Evolutionary conservation across 306 rosid species (phyloP).

Genomic region (Prunus mira): DNA sequence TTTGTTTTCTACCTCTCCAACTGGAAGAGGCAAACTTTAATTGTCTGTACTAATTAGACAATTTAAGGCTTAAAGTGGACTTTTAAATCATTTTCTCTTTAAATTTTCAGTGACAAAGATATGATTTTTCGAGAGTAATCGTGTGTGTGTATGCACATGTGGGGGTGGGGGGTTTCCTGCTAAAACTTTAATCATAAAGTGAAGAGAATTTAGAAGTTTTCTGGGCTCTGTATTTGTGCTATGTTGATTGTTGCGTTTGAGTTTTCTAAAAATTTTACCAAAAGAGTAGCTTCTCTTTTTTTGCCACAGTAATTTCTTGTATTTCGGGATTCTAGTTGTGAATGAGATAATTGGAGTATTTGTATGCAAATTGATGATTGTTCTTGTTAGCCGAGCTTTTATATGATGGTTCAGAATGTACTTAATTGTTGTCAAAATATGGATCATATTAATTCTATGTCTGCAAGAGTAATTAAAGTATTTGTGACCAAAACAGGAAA

Average conservation of each 20-base stretch:
- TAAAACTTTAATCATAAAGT: neutral
- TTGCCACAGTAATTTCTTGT: neutral
- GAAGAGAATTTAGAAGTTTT: neutral
- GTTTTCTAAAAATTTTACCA: neutral
- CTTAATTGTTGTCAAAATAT: neutral
- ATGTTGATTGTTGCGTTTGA: neutral
- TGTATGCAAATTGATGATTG: neutral
- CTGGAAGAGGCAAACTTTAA: too few relatives aligned
- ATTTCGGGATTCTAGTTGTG: neutral
- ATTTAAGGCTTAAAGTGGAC: too few relatives aligned
- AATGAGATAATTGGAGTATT: neutral
- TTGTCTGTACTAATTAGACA: too few relatives aligned
- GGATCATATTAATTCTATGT: neutral
- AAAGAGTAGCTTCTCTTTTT: neutral
- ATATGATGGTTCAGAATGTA: neutral
- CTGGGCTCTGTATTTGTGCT: neutral
- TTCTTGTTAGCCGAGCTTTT: neutral
- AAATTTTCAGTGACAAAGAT: neutral
- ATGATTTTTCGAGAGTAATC: neutral
- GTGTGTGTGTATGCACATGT: too few relatives aligned
- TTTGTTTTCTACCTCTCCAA: too few relatives aligned
- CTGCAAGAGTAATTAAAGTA: neutral
- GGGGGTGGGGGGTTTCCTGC: too few relatives aligned
- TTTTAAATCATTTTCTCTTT: too few relatives aligned
- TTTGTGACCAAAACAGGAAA: slow-evolving; percentile 34